Conservation (phyloP, 192 early-diverging fungal species). For the Coemansia sp. region DNA sequence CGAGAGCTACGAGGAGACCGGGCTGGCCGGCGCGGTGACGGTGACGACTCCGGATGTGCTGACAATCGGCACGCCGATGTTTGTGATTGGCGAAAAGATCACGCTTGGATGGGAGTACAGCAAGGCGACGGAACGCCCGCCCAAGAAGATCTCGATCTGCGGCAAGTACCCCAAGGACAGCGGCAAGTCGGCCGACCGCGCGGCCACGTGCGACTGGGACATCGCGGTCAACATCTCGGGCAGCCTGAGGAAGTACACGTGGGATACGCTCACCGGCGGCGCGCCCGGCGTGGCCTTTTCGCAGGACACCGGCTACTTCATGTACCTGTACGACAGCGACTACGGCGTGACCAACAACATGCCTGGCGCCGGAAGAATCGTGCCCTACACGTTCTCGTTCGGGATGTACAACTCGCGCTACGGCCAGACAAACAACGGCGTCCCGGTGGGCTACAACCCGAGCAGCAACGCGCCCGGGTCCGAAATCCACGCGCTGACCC, state of each 20-base stretch:
- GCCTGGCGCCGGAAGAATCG: constrained; percentile 35
- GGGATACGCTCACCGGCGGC: constrained; percentile 41
- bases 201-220: constrained; percentile 38
- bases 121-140: constrained; percentile 28
- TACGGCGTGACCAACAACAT: constrained; percentile 26
- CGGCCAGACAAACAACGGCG: constrained; percentile 39
- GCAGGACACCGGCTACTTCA: constrained; percentile 30
- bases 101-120: constrained; percentile 43
- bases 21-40: constrained; percentile 23
- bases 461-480: constrained; percentile 17
- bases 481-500: constrained; percentile 17
- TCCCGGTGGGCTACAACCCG: constrained; percentile 45
- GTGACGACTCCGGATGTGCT: constrained; percentile 35
- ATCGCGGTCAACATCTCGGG: constrained; percentile 50
- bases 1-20: constrained; percentile 41
- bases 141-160: constrained; percentile 42
- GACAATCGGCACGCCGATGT: constrained; percentile 42
- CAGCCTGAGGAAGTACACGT: constrained; percentile 28
- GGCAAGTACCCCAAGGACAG: constrained; percentile 39
- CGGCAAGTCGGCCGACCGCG: constrained; percentile 12
- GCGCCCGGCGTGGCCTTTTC: constrained; percentile 34
- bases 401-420: constrained; percentile 53
- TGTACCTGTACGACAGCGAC: constrained; percentile 50
- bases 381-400: constrained; percentile 37
- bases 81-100: constrained; percentile 41